Base-by-base conservation (phyloP, 257 asterid species). In the Mitragyna speciosa region DNA sequence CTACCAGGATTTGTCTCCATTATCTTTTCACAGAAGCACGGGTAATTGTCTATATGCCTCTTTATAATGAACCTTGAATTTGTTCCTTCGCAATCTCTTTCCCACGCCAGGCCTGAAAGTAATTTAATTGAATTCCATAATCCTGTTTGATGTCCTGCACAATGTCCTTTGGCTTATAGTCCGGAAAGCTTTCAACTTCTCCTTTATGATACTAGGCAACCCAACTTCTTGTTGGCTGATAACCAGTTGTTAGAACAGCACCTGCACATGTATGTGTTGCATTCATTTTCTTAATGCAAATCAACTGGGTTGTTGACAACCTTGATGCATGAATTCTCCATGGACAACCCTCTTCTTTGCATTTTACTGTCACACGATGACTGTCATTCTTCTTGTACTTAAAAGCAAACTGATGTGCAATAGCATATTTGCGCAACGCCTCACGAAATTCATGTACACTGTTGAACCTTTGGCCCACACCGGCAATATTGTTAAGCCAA, bases 261-360 rank as follows among this genome's bases (percentile, higher is more conserved):
- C 99, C 97, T 84, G 91, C 98, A 86, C 99, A 96, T n/a, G 98
- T 87, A 86, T 96, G 99, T 7, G 91, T 82, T 17, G 99, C 79
- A 76, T 87, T 90, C 99, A 96, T 94, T 89, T 96, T 96, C 88
- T 96, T 96, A 48, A 95, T 93, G 82, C 98, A 96, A 72, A 96
- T 94, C 64, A 96, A 82, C n/a, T 96, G 99, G 56, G 99, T 96
- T 66, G 97, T 96, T 6, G 99, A 91, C 84, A 96, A 83, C 81
- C 97, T 90, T 59, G 99, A 96, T 31, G 99, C 99, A 61, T 96
- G 98, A 80, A 96, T 91, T 87, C 99, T 91, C 99, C 99, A 96
- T 2, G 93, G 98, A 72, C 99, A 96, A 49, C 96, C 96, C 69
- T 96, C 99, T 33, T 92, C 93, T 84, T 96, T 96, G 89, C 99